A percentile compares a stretch with the other conserved stretches of the same genome.
Evolutionary conservation across 495 filamentous ascomycete species (phyloP).

Genomic region (Aspergillus bertholletiae): DNA sequence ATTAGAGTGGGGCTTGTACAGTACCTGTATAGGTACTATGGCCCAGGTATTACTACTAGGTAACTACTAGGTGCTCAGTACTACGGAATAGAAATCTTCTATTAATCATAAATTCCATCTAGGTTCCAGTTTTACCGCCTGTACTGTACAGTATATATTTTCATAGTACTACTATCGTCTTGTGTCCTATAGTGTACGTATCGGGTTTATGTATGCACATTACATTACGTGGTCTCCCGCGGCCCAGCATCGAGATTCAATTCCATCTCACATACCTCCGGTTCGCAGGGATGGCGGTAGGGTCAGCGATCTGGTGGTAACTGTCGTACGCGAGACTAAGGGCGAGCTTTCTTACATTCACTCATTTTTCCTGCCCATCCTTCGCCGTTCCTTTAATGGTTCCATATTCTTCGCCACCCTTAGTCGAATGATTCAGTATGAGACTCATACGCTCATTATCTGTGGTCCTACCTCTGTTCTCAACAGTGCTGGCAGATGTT

Average conservation of each 20-base stretch:
- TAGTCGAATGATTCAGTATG: slow-evolving; percentile 25
- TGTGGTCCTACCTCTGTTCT: slow-evolving; percentile 39
- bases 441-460: slow-evolving; percentile 28
- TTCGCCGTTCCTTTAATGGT: neutral
- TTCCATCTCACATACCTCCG: slow-evolving; percentile 7
- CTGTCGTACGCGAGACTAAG: neutral
- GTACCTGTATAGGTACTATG: no score
- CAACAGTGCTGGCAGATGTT: slow-evolving; percentile 52
- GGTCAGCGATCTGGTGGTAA: neutral
- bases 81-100: neutral
- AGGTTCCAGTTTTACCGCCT: neutral
- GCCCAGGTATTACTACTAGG: no score
- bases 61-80: no score
- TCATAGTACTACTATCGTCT: no score
- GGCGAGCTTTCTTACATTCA: neutral
- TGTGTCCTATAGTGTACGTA: no score
- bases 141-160: no score
- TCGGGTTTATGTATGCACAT: no score
- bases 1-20: neutral
- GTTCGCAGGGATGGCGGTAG: slow-evolving; percentile 12
- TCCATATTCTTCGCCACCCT: neutral
- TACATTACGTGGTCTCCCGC: no score
- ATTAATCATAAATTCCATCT: neutral
- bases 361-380: neutral
- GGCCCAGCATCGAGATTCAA: neutral